A percentile compares a stretch with the other conserved stretches of the same genome.
These are phyloP conservation scores for Tetrapisispora pingtungensis DNA, from an alignment of 805 yeast species.

Conservation along the genomic window DNA sequence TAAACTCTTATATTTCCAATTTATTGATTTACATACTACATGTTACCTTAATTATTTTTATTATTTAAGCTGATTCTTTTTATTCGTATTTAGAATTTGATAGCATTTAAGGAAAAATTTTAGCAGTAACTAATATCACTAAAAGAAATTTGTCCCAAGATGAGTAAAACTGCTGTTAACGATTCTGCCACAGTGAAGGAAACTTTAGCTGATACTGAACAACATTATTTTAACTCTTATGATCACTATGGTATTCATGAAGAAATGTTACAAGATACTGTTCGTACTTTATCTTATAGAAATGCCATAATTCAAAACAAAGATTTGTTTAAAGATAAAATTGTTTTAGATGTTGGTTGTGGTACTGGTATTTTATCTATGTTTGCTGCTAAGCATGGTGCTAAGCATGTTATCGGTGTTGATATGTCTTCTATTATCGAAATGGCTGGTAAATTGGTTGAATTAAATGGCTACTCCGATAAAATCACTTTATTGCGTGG, in stretches of 20 bases:
- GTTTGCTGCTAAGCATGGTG: slow-evolving; percentile 99
- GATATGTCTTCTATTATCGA: slow-evolving; percentile 95
- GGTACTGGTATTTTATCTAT: slow-evolving; percentile 96
- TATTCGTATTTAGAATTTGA: too few relatives aligned
- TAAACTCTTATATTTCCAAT: too few relatives aligned
- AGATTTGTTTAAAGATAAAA: slow-evolving; percentile 80
- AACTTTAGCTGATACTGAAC: slow-evolving; percentile 62
- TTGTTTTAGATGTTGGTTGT: slow-evolving; percentile 96
- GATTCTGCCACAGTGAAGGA: slow-evolving; percentile 59
- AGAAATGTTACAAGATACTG: slow-evolving; percentile 94
- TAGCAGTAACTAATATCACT: too few relatives aligned
- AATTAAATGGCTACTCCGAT: slow-evolving; percentile 72
- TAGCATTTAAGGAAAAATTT: too few relatives aligned
- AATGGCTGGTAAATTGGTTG: slow-evolving; percentile 86
- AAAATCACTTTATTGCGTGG: slow-evolving; percentile 85
- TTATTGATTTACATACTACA: too few relatives aligned
- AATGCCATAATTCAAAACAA: slow-evolving; percentile 87
- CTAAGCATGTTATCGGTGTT: slow-evolving; percentile 93
- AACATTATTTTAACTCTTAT: slow-evolving; percentile 90
- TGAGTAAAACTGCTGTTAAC: slow-evolving; percentile 19
- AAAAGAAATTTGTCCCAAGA: background rate
- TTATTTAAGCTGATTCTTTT: too few relatives aligned
- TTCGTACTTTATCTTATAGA: slow-evolving; percentile 84
- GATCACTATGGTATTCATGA: slow-evolving; percentile 98
- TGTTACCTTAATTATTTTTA: too few relatives aligned